Conservation (phyloP, 1,284 basidiomycete genomes). For the Phellopilus nigrolimitatus region DNA sequence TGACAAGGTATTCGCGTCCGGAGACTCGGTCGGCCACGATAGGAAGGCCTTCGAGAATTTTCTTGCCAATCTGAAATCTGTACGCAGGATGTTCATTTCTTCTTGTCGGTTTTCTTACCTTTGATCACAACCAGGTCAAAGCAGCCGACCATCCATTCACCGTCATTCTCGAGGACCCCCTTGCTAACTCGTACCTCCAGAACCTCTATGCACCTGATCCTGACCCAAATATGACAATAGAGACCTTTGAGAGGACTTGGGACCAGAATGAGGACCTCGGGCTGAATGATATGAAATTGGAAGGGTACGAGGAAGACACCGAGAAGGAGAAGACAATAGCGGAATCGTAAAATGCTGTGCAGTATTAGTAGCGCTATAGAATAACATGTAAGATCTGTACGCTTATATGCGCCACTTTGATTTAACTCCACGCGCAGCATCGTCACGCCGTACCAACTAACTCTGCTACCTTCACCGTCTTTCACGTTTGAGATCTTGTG, state of each 20-base stretch:
- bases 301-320: constrained; percentile 57
- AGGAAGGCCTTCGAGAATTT: constrained; percentile 68
- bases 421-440: neutral
- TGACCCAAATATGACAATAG: constrained; percentile 86
- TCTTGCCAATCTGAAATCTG: constrained; percentile 75
- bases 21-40: constrained; percentile 59
- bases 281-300: constrained; percentile 94
- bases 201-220: constrained; percentile 91
- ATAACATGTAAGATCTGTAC: neutral
- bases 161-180: constrained; percentile 91
- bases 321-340: neutral
- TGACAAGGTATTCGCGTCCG: constrained; percentile 80
- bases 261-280: constrained; percentile 97
- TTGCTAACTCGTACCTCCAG: constrained; percentile 95
- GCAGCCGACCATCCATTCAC: constrained; percentile 78
- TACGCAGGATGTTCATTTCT: constrained; percentile 29
- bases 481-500: neutral
- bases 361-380: neutral
- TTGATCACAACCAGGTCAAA: constrained; percentile 54
- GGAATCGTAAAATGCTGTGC: neutral
- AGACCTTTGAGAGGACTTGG: constrained; percentile 79
- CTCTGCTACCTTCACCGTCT: neutral
- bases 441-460: no score
- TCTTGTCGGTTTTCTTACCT: constrained; percentile 1
- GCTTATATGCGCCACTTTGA: neutral